Base-by-base conservation (phyloP, 2,329 filamentous ascomycete species). In the Sporothrix variecibatus region DNA sequence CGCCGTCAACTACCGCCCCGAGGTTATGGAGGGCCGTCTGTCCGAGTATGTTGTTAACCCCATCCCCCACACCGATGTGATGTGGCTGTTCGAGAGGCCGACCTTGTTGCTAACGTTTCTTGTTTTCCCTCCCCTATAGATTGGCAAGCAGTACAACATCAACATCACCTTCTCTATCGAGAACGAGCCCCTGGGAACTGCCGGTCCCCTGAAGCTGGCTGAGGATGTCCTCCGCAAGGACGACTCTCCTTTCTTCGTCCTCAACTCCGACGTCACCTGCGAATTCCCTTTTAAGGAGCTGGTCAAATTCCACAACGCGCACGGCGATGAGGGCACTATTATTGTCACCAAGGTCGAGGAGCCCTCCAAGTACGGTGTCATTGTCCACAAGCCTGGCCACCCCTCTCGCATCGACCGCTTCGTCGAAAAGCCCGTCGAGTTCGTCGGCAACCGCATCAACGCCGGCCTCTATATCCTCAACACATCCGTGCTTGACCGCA, bases 271-370 rank as follows among this genome's bases (percentile, higher is more conserved):
- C 81, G 92, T 99, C 81, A 98, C 97, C 83, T 99, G 95, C 90
- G 95, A 98, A 79, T 98, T 95, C 84, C 96, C 95, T 73, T 98
- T 99, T 87, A 87, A 93, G 82, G 88, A 97, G 79, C 90, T 98
- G 71, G 93, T 93, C 75, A 91, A 91, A 26, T 98, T 97, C 90
- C 96, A 98, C 90, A 95, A 93, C 85, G 85, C 86, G 74, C 96
- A 99, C 84, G 96, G 95, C 75, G 90, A 97, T 71, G 96, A 99
- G 87, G 96, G 95, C 78, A 99, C 95, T 78, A 99, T 99, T 81
- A 93, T 97, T 67, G 95, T 98, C 77, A 99, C 95, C 81, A 99
- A 98, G 89, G 95, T 99, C 72, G 95, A 99, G 86, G 96, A 99
- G 85, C 95, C 95, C 60, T 97, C 94, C 81, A 99, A 99, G 86